These are phyloP conservation scores for Epichloe typhina DNA, from an alignment of 2,329 filamentous ascomycete species.

Conservation along the genomic window DNA sequence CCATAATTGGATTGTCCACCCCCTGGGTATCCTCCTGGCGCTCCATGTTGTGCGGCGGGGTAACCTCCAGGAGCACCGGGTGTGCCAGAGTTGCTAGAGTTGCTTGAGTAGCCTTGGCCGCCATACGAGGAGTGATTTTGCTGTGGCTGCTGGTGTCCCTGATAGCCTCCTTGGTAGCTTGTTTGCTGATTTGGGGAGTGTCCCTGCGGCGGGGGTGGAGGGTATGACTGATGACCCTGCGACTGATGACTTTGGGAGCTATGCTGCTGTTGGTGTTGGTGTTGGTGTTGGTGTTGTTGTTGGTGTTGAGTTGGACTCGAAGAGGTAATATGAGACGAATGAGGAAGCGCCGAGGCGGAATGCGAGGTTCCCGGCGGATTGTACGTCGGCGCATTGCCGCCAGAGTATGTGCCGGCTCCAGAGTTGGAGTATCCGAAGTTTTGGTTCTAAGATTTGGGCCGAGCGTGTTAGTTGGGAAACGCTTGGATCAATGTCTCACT, in stretches of 20 bases:
- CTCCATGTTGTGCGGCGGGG: conserved; percentile 11
- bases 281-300: conserved; percentile 13
- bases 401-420: conserved; percentile 43
- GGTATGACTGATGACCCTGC: conserved; percentile 11
- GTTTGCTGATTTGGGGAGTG: conserved; percentile 11
- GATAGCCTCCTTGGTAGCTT: conserved; percentile 2
- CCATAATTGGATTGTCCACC: conserved; percentile 13
- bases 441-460: conserved; percentile 25
- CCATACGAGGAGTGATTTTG: conserved; percentile 11
- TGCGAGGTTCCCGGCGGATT: conserved; percentile 20
- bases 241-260: conserved; percentile 11
- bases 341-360: conserved; percentile 13
- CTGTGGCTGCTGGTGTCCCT: conserved; percentile 5
- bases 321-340: conserved; percentile 8
- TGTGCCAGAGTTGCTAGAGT: conserved; percentile 5
- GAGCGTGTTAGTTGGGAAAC: conserved; percentile 6
- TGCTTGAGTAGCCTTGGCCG: conserved; percentile 11
- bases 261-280: conserved; percentile 15
- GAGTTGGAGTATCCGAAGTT: conserved; percentile 51
- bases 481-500: neutral
- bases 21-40: conserved; percentile 11
- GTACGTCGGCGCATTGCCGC: conserved; percentile 43
- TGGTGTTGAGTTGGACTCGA: conserved; percentile 19
- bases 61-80: conserved; percentile 10
- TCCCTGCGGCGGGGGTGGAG: conserved; percentile 8